Evolutionary conservation across 805 yeast genomes (phyloP).

Genomic region (Myxozyma sirexii): DNA sequence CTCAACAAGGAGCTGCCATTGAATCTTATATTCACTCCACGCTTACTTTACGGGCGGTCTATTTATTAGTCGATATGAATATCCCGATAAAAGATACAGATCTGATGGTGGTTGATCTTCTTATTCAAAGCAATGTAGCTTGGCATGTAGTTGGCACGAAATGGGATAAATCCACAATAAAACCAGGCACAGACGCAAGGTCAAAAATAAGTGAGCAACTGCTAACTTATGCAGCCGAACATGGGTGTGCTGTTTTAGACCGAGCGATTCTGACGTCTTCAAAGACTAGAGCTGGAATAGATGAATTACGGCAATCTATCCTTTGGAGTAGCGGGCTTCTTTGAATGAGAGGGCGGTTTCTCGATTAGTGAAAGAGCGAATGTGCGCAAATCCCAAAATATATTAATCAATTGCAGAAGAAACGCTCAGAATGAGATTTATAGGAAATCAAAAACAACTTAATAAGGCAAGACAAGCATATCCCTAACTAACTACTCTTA

Average conservation of each 20-base stretch:
- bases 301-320: conserved; percentile 14
- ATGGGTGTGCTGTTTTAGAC: not conserved
- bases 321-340: not conserved
- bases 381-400: not conserved
- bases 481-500: not conserved
- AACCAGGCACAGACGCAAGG: not conserved
- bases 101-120: conserved; percentile 5
- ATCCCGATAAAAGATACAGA: conserved; percentile 7
- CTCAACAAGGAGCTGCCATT: conserved; percentile 69
- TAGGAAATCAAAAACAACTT: not conserved
- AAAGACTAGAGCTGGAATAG: conserved; percentile 1
- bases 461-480: not conserved
- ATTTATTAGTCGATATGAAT: conserved; percentile 13
- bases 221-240: not conserved
- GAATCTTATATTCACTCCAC: conserved; percentile 58
- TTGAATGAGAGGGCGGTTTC: too few species aligned
- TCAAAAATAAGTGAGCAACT: not conserved
- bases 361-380: too few species aligned
- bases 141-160: conserved; percentile 27
- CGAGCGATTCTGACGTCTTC: conserved; percentile 9
- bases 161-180: conserved; percentile 7
- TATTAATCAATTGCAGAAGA: not conserved
- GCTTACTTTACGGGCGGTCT: conserved; percentile 45
- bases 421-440: too few species aligned
- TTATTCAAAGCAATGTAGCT: conserved; percentile 2